Conservation (phyloP, 2,329 filamentous ascomycete genomes). For the Thielaviopsis ethacetica region DNA sequence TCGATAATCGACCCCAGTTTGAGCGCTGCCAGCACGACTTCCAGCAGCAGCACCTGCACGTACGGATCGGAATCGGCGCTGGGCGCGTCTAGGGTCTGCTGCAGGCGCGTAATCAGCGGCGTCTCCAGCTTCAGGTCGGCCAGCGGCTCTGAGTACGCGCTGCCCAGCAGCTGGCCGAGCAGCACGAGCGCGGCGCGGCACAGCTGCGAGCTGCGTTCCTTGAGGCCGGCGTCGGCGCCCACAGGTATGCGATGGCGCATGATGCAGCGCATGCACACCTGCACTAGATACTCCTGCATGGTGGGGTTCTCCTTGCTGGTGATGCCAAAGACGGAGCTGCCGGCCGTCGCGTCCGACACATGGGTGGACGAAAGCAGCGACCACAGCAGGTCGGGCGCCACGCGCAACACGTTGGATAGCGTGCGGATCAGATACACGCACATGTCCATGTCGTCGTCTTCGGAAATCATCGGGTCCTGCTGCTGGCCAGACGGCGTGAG, state of each 20-base stretch:
- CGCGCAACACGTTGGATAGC: slow-evolving; percentile 54
- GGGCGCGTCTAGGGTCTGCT: slow-evolving; percentile 38
- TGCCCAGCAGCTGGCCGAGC: slow-evolving; percentile 52
- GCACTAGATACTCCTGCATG: slow-evolving; percentile 52
- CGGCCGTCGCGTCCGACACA: slow-evolving; percentile 30
- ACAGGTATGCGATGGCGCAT: slow-evolving; percentile 24
- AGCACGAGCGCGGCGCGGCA: slow-evolving; percentile 55
- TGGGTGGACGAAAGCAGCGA: slow-evolving; percentile 48
- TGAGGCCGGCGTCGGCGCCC: slow-evolving; percentile 19
- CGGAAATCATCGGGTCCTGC: slow-evolving; percentile 19
- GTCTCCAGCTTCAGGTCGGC: slow-evolving; percentile 52
- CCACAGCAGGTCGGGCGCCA: slow-evolving; percentile 55
- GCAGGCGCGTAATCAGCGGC: slow-evolving; percentile 51
- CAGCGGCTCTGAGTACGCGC: slow-evolving; percentile 42
- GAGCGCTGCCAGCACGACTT: slow-evolving; percentile 59
- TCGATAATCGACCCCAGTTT: slow-evolving; percentile 34
- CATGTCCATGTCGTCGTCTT: slow-evolving; percentile 55
- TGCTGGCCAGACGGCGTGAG: slow-evolving; percentile 2
- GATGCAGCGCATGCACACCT: slow-evolving; percentile 48
- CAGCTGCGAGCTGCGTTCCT: slow-evolving; percentile 44
- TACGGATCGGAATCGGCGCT: slow-evolving; percentile 43
- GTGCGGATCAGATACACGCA: slow-evolving; percentile 65
- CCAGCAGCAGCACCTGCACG: slow-evolving; percentile 62
- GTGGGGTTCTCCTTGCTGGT: slow-evolving; percentile 36
- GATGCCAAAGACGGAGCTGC: slow-evolving; percentile 27